Evolutionary conservation across 139 green algal species (phyloP), one percentile per base, ranked within the genome.

Genomic region (Astrephomene gubernaculifera): DNA sequence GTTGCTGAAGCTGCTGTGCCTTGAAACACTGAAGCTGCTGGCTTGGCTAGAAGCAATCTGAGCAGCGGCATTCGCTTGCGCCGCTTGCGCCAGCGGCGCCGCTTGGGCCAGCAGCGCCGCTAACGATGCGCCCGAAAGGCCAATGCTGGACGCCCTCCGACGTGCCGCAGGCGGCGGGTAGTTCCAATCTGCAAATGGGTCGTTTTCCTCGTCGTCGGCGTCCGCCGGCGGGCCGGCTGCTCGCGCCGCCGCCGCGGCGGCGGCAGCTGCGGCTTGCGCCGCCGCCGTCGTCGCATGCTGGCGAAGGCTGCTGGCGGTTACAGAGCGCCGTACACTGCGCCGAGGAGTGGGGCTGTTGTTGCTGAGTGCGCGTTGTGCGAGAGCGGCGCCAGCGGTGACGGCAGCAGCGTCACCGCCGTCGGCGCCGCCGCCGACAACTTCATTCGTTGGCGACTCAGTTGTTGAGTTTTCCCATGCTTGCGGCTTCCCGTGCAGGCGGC

Each of bases 131-230:
- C 76, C 76, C 39, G 78, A 65, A 31, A 74, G 78, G 7, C 76
- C 76, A 25, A 71, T 54, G 61, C 60, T 73, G 27, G 39, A 19
- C 1, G 76, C 76, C 4, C 76, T 39, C 53, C 54, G 73, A 8
- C 53, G 53, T 22, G 14, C 29, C 29, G 27, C 24, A 2, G 60
- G 76, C 76, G 76, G 76, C 29, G 76, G 76, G 27, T 69, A 72
- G 61, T 83, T 60, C 76, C 76, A 83, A 22, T n/a, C 60, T 4
- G 76, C 76, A 36, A 83, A 83, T 1, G 76, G 76, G 60, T 83
- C 76, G 5, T 29, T 39, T 53, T 33, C 53, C 36, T 36, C n/a
- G 2, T 43, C 25, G 12, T 43, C 44, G 29, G 43, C 6, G 24
- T 52, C 67, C 10, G 19, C 67, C 21, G 36, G 0, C 4, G 14